Conservation (phyloP, 2,329 filamentous ascomycete genomes). For the Amylocarpus encephaloides region DNA sequence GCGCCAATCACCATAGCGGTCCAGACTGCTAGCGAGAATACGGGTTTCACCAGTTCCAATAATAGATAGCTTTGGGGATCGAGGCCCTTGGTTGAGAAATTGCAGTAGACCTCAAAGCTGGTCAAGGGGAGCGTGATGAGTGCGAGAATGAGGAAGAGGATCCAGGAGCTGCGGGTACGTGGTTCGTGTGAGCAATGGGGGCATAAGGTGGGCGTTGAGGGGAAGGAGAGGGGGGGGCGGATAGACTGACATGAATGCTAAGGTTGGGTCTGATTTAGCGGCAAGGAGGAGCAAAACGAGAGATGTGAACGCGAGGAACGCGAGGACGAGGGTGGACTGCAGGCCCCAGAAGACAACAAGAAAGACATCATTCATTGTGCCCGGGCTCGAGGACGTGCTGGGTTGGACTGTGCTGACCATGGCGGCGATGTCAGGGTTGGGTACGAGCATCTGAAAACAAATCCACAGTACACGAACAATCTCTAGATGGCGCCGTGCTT, state of each 20-base stretch:
- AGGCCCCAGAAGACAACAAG: background rate
- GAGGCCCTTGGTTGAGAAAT: too few relatives aligned
- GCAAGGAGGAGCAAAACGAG: slow-evolving; percentile 1
- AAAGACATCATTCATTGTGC: background rate
- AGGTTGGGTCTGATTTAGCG: background rate
- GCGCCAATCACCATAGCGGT: too few relatives aligned
- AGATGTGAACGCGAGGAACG: background rate
- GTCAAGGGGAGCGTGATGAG: too few relatives aligned
- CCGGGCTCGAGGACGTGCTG: background rate
- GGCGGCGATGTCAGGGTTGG: background rate
- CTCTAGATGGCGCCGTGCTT: background rate
- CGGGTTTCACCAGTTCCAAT: too few relatives aligned
- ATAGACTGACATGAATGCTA: slow-evolving; percentile 1
- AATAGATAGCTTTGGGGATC: too few relatives aligned
- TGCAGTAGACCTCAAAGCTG: too few relatives aligned
- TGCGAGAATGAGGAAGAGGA: too few relatives aligned
- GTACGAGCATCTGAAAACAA: background rate
- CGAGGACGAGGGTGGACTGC: background rate
- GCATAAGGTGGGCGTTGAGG: background rate
- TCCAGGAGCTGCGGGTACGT: background rate
- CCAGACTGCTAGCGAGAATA: too few relatives aligned
- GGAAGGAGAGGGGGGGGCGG: background rate
- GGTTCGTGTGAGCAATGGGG: too few relatives aligned
- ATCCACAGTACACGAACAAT: background rate
- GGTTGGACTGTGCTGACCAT: too few relatives aligned